Percentiles rank a stretch among this genome's conserved stretches.
Evolutionary conservation across 1,284 basidiomycete species (phyloP).

Genomic region (Trametes polyzona): DNA sequence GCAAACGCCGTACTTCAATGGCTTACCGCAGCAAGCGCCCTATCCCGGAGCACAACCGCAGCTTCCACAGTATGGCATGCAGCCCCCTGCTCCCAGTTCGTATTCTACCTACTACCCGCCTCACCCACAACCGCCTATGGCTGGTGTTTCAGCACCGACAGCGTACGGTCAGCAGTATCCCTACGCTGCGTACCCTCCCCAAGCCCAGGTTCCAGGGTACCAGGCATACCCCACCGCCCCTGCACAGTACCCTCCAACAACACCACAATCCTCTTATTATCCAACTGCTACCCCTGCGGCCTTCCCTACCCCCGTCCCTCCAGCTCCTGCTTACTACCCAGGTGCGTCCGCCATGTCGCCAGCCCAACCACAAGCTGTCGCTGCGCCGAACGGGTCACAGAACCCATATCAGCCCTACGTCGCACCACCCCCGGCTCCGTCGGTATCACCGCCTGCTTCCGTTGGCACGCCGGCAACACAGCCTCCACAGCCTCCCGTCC

Average conservation of each 20-base stretch:
- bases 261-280: conserved; percentile 2
- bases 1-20: conserved; percentile 11
- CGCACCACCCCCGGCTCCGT: neutral
- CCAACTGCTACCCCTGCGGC: neutral
- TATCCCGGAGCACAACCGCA: neutral
- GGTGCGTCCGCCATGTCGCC: neutral
- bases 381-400: neutral
- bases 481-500: neutral
- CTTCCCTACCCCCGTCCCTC: neutral
- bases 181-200: conserved; percentile 1
- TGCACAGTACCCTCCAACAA: neutral
- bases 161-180: conserved; percentile 15
- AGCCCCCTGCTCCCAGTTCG: neutral
- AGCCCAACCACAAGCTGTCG: neutral
- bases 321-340: neutral
- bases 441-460: neutral
- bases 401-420: neutral
- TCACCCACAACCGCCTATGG: conserved; percentile 3
- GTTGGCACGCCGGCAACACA: neutral
- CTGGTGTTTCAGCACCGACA: neutral
- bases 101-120: conserved; percentile 7
- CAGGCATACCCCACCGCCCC: conserved; percentile 6
- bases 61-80: conserved; percentile 2
- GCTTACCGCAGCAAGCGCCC: neutral
- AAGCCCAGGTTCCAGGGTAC: conserved; percentile 8